Evolutionary conservation across 495 filamentous ascomycete genomes (phyloP).

Genomic region (Aspergillus avenaceus): DNA sequence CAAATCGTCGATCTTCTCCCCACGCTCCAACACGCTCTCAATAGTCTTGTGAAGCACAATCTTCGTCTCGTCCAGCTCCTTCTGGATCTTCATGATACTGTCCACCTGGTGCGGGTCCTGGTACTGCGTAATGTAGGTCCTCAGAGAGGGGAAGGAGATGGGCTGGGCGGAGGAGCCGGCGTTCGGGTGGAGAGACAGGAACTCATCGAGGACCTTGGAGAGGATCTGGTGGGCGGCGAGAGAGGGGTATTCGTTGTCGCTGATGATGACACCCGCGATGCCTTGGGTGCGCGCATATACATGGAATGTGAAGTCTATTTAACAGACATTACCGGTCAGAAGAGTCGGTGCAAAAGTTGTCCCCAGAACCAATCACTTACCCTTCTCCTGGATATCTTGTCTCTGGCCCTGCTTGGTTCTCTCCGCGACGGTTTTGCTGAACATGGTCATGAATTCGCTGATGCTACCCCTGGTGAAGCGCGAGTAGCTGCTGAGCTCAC

Average conservation of each 20-base stretch:
- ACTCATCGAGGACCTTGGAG: constrained; percentile 89
- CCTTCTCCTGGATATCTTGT: constrained; percentile 78
- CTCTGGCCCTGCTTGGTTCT: constrained; percentile 80
- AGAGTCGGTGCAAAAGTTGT: neutral
- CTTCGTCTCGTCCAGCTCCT: constrained; percentile 97
- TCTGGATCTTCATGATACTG: constrained; percentile 91
- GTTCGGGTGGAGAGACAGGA: constrained; percentile 73
- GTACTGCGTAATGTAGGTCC: constrained; percentile 79
- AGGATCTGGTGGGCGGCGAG: constrained; percentile 93
- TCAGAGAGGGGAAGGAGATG: constrained; percentile 62
- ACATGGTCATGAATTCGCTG: constrained; percentile 53
- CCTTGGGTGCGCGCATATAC: constrained; percentile 86
- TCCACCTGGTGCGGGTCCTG: constrained; percentile 87
- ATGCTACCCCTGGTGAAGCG: constrained; percentile 64
- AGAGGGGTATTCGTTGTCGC: constrained; percentile 82
- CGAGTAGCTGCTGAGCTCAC: constrained; percentile 75
- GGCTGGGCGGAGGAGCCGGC: constrained; percentile 33
- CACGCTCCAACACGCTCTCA: constrained; percentile 55
- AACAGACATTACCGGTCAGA: constrained; percentile 48
- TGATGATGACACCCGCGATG: constrained; percentile 83
- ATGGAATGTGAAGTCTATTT: constrained; percentile 63
- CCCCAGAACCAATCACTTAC: constrained; percentile 43
- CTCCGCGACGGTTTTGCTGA: constrained; percentile 66
- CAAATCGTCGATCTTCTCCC: constrained; percentile 85
- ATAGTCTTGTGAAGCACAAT: constrained; percentile 92